Percentiles rank a stretch among this genome's conserved stretches.
phyloP scores from a whole-genome alignment of 2,329 filamentous ascomycete genomes.

The Colletotrichum simmondsii region DNA sequence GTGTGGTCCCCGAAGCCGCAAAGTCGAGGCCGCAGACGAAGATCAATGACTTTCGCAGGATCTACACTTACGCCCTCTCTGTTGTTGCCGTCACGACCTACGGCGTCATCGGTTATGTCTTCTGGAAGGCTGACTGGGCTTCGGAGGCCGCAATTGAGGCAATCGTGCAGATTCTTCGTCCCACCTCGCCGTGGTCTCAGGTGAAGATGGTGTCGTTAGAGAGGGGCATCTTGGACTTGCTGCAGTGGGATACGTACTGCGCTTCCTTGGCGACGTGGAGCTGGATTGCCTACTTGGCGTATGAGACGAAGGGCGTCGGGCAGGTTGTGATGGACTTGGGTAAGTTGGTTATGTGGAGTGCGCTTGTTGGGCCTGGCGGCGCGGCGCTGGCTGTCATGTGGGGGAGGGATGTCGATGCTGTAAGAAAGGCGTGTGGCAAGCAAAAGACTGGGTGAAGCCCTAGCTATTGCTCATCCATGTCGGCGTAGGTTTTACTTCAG shows the following conservation, averaged over 20 bases:
- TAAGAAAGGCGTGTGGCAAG: background rate
- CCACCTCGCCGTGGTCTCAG: background rate
- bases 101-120: conserved; percentile 23
- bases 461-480: too few relatives aligned
- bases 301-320: background rate
- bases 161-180: conserved; percentile 27
- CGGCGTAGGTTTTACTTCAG: too few relatives aligned
- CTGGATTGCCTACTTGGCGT: conserved; percentile 32
- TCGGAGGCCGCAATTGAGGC: background rate
- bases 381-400: conserved; percentile 36
- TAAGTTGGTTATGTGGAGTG: conserved; percentile 11
- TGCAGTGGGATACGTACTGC: conserved; percentile 40
- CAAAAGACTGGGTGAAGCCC: conserved; percentile 15
- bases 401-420: conserved; percentile 33
- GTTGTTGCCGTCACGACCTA: conserved; percentile 12
- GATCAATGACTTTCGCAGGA: conserved; percentile 3
- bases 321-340: background rate
- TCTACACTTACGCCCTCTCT: conserved; percentile 30
- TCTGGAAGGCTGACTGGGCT: background rate
- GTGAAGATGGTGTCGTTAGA: conserved; percentile 25
- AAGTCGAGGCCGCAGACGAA: background rate
- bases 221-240: conserved; percentile 24
- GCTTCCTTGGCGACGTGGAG: conserved; percentile 19
- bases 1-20: background rate
- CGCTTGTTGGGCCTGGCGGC: conserved; percentile 35